A percentile compares a stretch with the other conserved stretches of the same genome.
Conservation (phyloP, 2,329 filamentous ascomycete species). For the Xylariales sp. region DNA sequence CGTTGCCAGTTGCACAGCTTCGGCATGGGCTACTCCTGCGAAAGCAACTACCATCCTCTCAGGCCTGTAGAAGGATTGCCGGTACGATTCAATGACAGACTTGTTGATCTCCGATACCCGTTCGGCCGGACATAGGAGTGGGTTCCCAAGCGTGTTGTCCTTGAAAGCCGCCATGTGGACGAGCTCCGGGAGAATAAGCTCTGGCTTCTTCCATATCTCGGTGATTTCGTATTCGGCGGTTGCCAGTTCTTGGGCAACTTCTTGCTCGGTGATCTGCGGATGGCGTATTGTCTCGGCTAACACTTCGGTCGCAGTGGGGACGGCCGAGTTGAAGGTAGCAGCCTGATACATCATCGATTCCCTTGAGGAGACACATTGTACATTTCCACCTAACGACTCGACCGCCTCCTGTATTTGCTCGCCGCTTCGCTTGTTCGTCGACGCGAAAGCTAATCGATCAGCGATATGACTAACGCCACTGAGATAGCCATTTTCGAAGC, state of each 20-base stretch:
- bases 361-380: slow-evolving; percentile 91
- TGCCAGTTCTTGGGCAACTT: slow-evolving; percentile 80
- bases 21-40: slow-evolving; percentile 78
- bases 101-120: slow-evolving; percentile 70
- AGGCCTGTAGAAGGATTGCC: slow-evolving; percentile 78
- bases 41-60: slow-evolving; percentile 94
- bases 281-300: slow-evolving; percentile 92
- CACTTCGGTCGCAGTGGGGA: slow-evolving; percentile 74
- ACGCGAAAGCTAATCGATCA: slow-evolving; percentile 93
- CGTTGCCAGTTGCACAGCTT: slow-evolving; percentile 75
- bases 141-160: slow-evolving; percentile 93
- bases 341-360: slow-evolving; percentile 99
- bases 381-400: slow-evolving; percentile 87
- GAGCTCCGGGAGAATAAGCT: slow-evolving; percentile 90
- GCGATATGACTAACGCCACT: slow-evolving; percentile 93
- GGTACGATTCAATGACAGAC: slow-evolving; percentile 70
- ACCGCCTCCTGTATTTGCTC: slow-evolving; percentile 86
- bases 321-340: slow-evolving; percentile 91
- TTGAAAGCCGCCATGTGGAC: slow-evolving; percentile 94
- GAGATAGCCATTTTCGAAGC: slow-evolving; percentile 82
- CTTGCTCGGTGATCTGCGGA: slow-evolving; percentile 76
- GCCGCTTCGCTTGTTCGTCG: slow-evolving; percentile 64
- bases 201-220: slow-evolving; percentile 97
- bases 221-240: slow-evolving; percentile 94
- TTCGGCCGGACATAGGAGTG: slow-evolving; percentile 84